Percentiles rank a stretch among this genome's conserved stretches.
phyloP scores from a whole-genome alignment of 2,329 filamentous ascomycete genomes.

The Botrytis hyacinthi region DNA sequence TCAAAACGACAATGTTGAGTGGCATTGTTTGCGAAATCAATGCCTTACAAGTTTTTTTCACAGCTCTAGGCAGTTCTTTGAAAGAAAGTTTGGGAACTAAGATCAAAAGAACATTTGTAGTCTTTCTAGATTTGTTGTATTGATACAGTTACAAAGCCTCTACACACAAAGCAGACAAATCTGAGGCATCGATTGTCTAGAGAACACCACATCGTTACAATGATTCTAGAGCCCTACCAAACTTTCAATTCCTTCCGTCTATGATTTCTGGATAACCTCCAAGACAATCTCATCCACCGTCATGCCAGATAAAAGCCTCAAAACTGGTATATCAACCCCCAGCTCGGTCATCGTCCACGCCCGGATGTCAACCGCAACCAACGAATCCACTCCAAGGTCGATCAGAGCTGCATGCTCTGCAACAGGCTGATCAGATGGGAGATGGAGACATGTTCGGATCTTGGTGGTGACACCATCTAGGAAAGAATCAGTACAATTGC shows the following conservation, averaged over 20 bases:
- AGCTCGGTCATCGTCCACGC: background rate
- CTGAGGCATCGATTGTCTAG: background rate
- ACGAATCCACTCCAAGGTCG: background rate
- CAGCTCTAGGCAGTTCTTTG: background rate
- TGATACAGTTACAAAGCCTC: background rate
- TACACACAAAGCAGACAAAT: background rate
- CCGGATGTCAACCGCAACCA: background rate
- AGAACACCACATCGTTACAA: background rate
- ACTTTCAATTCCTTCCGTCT: background rate
- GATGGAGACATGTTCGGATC: slow-evolving; percentile 21
- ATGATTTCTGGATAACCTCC: background rate
- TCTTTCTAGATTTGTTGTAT: background rate
- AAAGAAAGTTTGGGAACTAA: background rate
- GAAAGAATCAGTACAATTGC: background rate
- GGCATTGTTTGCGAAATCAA: background rate
- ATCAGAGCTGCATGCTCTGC: background rate
- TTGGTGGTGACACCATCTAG: background rate
- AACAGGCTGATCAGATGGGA: background rate
- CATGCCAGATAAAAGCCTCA: background rate
- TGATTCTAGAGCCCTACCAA: background rate
- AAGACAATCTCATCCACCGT: background rate
- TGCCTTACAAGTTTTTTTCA: background rate
- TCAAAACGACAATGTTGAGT: background rate
- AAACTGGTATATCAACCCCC: background rate
- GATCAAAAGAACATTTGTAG: background rate